A percentile compares a stretch with the other conserved stretches of the same genome.
Conservation (phyloP, 768 basidiomycete species). For the Boletellus emodensis region DNA sequence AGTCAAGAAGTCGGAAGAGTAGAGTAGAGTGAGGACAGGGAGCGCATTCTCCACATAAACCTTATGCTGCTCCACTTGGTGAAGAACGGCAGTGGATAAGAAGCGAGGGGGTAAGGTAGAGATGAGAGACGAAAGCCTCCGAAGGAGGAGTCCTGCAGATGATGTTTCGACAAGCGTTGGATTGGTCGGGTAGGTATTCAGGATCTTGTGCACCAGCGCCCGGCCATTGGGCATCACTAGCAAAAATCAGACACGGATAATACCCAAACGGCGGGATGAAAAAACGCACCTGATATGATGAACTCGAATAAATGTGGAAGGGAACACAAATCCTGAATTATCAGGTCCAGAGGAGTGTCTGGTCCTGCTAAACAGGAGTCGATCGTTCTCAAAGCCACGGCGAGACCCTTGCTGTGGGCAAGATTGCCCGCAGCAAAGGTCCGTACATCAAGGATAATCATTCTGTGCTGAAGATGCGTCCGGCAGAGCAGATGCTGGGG, state of each 20-base stretch:
- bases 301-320: slow-evolving; percentile 27
- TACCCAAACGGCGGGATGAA: background rate
- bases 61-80: slow-evolving; percentile 17
- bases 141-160: slow-evolving; percentile 19
- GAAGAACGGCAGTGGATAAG: slow-evolving; percentile 7
- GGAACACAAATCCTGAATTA: slow-evolving; percentile 27
- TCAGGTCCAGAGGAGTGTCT: slow-evolving; percentile 17
- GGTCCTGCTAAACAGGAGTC: slow-evolving; percentile 26
- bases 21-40: slow-evolving; percentile 18
- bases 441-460: slow-evolving; percentile 13
- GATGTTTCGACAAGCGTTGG: slow-evolving; percentile 22
- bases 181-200: slow-evolving; percentile 31
- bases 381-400: slow-evolving; percentile 13
- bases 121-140: slow-evolving; percentile 22
- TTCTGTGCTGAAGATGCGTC: slow-evolving; percentile 1
- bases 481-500: background rate
- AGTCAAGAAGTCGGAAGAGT: slow-evolving; percentile 8
- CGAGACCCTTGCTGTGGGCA: slow-evolving; percentile 17
- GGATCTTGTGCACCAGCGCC: slow-evolving; percentile 25
- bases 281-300: slow-evolving; percentile 25
- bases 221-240: slow-evolving; percentile 13
- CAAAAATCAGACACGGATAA: background rate
- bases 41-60: slow-evolving; percentile 23
- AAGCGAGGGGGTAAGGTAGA: slow-evolving; percentile 20
- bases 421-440: slow-evolving; percentile 17